Base-by-base conservation (phyloP, 768 basidiomycete species). In the Kwoniella botswanensis region DNA sequence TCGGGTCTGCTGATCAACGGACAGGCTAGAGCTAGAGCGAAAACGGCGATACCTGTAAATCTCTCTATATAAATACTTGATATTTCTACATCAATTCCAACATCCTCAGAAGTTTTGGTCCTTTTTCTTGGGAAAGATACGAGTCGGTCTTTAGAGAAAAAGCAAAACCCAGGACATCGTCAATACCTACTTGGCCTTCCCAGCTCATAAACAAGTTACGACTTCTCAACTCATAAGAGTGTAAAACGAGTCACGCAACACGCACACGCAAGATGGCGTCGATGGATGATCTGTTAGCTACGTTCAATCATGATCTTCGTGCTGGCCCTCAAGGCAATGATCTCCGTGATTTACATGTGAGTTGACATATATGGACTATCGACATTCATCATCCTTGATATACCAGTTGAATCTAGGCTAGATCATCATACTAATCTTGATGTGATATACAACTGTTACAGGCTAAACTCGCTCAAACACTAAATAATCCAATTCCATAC, bases 271-370 rank as follows among this genome's bases (percentile, higher is more conserved):
- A 35, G n/a, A 80, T 80, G 79, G 79, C 79, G 55, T 80, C 79
- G 4, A 77, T 80, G 74, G 79, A 80, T 21, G 79, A 80, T 73
- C 68, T 80, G 18, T 64, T 80, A 35, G 75, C 79, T 21, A 79
- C 79, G 12, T 69, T 80, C 50, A 68, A 60, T 35, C 59, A 66
- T 3, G 76, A 75, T 17, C 35, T 76, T 21, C 71, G 76, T 22
- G 75, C 70, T 46, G 79, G 76, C 21, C 72, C 74, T 44, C 70
- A 77, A 41, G 77, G 74, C 4, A 63, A 74, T 42, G 75, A 80
- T 44, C 67, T 80, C 55, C 65, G 68, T 55, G 79, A 78, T 67
- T 65, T 80, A 21, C 76, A 75, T 42, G 79, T 80, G 65, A 71
- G 77, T 78, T 22, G 12, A 12, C 3, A 26, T 13, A 53, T 52